Evolutionary conservation across 768 basidiomycete genomes (phyloP).

Genomic region (Serendipita sp.): DNA sequence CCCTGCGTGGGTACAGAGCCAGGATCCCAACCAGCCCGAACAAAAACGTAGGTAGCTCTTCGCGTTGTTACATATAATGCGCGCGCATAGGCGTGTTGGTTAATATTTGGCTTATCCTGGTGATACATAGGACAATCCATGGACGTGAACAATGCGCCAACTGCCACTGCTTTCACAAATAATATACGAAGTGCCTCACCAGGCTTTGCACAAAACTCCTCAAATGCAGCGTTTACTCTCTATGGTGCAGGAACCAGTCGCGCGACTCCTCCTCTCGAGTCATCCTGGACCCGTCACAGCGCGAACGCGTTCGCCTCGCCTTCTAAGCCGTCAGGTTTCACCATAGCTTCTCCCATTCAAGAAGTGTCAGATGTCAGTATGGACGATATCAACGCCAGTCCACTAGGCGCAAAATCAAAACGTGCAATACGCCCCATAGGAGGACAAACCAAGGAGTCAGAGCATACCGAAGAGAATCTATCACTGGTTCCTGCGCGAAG

Average conservation of each 20-base stretch:
- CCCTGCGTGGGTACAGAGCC: conserved; percentile 37
- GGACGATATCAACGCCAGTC: background rate
- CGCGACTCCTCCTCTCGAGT: too few relatives aligned
- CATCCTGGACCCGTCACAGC: too few relatives aligned
- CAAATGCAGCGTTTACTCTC: too few relatives aligned
- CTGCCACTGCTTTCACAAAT: background rate
- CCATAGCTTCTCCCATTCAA: background rate
- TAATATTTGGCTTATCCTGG: conserved; percentile 18
- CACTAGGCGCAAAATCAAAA: background rate
- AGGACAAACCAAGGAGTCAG: too few relatives aligned
- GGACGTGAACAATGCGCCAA: conserved; percentile 13
- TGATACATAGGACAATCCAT: conserved; percentile 26
- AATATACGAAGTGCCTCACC: background rate
- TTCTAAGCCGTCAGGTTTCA: too few relatives aligned
- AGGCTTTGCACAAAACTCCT: background rate
- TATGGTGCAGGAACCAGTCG: too few relatives aligned
- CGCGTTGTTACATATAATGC: background rate
- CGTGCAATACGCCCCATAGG: too few relatives aligned
- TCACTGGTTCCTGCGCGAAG: too few relatives aligned
- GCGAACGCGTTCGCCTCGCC: too few relatives aligned
- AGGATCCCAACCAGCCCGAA: conserved; percentile 25
- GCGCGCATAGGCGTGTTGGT: background rate
- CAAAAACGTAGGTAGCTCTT: background rate
- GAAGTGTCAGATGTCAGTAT: background rate
- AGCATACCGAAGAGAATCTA: too few relatives aligned